Evolutionary conservation across 441 rosid species (phyloP).

Genomic region (Populus hybrid): DNA sequence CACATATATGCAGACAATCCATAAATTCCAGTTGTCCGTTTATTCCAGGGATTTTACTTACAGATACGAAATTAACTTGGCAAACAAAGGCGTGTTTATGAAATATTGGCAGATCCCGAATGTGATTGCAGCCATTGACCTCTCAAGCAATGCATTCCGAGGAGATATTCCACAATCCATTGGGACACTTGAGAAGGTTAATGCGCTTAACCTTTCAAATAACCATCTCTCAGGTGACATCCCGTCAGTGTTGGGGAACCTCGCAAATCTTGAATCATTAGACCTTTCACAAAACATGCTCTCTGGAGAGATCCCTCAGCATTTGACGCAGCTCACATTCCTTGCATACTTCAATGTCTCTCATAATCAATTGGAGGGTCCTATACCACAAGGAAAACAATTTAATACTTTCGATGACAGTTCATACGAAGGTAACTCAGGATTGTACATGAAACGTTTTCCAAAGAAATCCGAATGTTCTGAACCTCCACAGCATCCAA

Average conservation of each 20-base stretch:
- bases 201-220: conserved; percentile 31
- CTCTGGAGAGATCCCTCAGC: conserved; percentile 28
- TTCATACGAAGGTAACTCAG: conserved; percentile 17
- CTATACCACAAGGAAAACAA: conserved; percentile 32
- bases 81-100: conserved; percentile 23
- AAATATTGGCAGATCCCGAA: conserved; percentile 13
- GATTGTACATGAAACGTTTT: conserved; percentile 17
- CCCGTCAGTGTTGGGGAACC: conserved; percentile 20
- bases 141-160: conserved; percentile 27
- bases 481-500: neutral
- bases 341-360: conserved; percentile 23
- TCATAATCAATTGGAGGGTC: conserved; percentile 28
- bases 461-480: neutral
- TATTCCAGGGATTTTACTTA: conserved; percentile 27
- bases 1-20: neutral
- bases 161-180: conserved; percentile 30
- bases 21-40: conserved; percentile 7
- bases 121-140: conserved; percentile 13
- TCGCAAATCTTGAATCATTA: conserved; percentile 21
- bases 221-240: conserved; percentile 26
- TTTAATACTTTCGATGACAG: conserved; percentile 18
- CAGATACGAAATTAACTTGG: neutral
- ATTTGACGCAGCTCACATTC: conserved; percentile 22
- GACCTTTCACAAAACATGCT: conserved; percentile 37
- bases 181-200: conserved; percentile 20